Evolutionary conservation across 805 yeast species (phyloP), one percentile per base, ranked within the genome.

Genomic region (Nakazawaea ernobii): DNA sequence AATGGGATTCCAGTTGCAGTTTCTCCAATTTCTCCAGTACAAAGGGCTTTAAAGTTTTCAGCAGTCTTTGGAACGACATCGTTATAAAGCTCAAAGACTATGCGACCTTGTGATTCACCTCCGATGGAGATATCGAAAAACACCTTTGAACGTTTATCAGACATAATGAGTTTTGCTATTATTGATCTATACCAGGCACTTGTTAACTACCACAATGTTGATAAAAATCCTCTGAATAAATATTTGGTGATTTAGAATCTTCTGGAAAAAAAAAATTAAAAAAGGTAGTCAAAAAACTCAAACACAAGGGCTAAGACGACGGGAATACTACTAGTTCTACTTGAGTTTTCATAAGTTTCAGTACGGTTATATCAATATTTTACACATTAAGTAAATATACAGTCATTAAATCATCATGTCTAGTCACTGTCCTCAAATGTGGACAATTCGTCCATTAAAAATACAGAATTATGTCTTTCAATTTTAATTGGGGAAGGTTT

Each of bases 11-110:
- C 95, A 2, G 73, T 62, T 41, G 59, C 55, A 13, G 83, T 81
- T 8, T 63, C 62, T 32, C 95, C 95, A 58, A 84, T 82, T 61
- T 88, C 95, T 26, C 97, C 97, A 36, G 96, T 84, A 66, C 95
- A 84, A 48, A 92, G 69, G 4, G 92, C 89, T 51, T 89, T 76
- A 73, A 91, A 91, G 69, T 91, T 91, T 59, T 87, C 96, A 9
- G 92, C 85, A 1, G 97, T 89, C 62, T 81, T 84, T 45, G 97
- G 97, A 10, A 85, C 95, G 29, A 84, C 74, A 54, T 82, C 88
- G 49, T 70, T 66, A 69, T 68, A 83, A 41, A 92, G 71, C 61
- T 88, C 90, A 61, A 92, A 82, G 10, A 83, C 84, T 39, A 86
- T 75, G 58, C 95, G 80, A 32, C 97, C 97, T 49, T 76, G 73